These are phyloP conservation scores for Eimeria tenella DNA, from an alignment of 169 alveolate species.

Conservation along the genomic window DNA sequence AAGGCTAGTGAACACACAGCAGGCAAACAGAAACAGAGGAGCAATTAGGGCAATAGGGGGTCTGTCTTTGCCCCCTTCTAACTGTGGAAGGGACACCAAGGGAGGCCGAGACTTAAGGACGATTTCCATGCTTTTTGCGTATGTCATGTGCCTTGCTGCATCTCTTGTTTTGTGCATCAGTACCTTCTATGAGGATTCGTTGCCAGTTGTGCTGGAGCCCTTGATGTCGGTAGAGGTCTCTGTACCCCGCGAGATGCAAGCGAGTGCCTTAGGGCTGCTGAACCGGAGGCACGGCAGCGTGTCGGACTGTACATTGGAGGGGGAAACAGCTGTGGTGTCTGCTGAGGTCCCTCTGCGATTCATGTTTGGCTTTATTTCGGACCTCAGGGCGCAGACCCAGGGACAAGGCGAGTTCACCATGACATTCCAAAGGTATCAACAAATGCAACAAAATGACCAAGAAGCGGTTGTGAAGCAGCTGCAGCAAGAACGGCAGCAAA, in stretches of 20 bases:
- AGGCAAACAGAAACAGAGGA: too few relatives aligned
- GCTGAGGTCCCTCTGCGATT: constrained; percentile 95
- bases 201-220: constrained; percentile 94
- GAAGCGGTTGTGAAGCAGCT: constrained; percentile 81
- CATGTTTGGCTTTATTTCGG: constrained; percentile 97
- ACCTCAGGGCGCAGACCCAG: constrained; percentile 93
- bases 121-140: neutral
- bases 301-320: constrained; percentile 90
- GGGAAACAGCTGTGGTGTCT: constrained; percentile 86
- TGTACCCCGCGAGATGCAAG: constrained; percentile 91
- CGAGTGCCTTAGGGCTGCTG: constrained; percentile 90
- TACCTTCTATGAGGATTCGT: constrained; percentile 87
- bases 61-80: too few relatives aligned
- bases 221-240: constrained; percentile 95
- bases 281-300: constrained; percentile 93
- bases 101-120: too few relatives aligned
- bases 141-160: neutral
- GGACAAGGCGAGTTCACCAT: constrained; percentile 96
- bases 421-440: constrained; percentile 92
- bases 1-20: too few relatives aligned
- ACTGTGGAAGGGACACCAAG: too few relatives aligned
- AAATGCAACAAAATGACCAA: constrained; percentile 86
- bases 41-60: neutral
- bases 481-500: neutral
- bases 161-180: constrained; percentile 62